Evolutionary conservation across 345 rosid genomes (phyloP).

Genomic region (Geranium brycei): DNA sequence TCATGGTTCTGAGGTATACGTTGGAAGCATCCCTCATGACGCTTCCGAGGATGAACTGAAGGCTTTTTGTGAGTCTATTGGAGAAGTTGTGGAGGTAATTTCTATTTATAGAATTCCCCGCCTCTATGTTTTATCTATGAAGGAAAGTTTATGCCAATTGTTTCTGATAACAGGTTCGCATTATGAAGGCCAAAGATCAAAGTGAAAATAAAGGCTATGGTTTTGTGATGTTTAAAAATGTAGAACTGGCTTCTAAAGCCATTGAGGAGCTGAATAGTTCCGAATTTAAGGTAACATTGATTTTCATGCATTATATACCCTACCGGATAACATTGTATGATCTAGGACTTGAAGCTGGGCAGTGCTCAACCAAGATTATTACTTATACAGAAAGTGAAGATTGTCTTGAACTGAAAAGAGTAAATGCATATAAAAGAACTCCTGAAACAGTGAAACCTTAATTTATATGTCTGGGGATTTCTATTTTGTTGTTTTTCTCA

Average conservation of each 20-base stretch:
- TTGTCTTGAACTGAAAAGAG: no score
- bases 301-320: not conserved
- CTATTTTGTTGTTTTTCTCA: conserved; percentile 15
- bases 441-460: not conserved
- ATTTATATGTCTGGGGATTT: not conserved
- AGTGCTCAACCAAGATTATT: no score
- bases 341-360: not conserved
- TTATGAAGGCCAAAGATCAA: conserved; percentile 76
- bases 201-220: conserved; percentile 72
- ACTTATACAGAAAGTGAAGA: no score
- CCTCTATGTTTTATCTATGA: conserved; percentile 4
- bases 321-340: not conserved
- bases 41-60: conserved; percentile 60
- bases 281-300: conserved; percentile 49
- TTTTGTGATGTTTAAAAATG: conserved; percentile 69
- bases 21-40: conserved; percentile 74
- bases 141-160: conserved; percentile 7
- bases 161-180: conserved; percentile 46
- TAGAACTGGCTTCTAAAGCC: conserved; percentile 67
- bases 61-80: conserved; percentile 63
- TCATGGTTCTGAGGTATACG: conserved; percentile 84
- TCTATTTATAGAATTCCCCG: not conserved
- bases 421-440: not conserved
- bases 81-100: conserved; percentile 75
- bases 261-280: conserved; percentile 57